Base-by-base conservation (phyloP, 768 basidiomycete genomes). In the Neoboletus magnificus region DNA sequence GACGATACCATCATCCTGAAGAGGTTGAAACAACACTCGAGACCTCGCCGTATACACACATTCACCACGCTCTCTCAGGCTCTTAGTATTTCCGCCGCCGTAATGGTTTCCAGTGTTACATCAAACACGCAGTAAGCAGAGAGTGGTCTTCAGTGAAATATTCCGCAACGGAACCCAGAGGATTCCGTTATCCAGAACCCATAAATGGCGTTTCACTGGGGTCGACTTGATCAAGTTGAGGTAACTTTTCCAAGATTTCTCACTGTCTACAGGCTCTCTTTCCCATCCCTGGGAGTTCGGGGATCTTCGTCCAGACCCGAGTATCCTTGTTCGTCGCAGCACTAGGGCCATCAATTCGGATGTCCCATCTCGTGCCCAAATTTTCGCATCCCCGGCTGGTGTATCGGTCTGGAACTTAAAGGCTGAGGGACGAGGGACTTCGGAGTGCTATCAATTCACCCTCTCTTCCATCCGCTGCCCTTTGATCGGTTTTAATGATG, bases 241-340 rank as follows among this genome's bases (percentile, higher is more conserved):
- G 25, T 35, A 32, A 48, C 7, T 8, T 53, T 43, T 23, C 37
- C 18, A 45, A n/a, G 45, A 33, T 54, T 30, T 16, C 39, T 33
- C 18, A n/a, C 33, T 48, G 23, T 35, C 32, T 6, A 22, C 35
- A 25, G 4, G 25, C 42, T 36, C 3, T 32, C 20, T 33, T 49
- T 54, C 52, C 51, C 59, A 48, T 52, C n/a, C 52, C 30, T 59
- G 57, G 59, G 57, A 59, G 48, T 33, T 27, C 15, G 4, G 13
- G n/a, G 15, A 45, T 15, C 33, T 30, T 37, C 33, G 36, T 36
- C 33, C 29, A 18, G 15, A 29, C 16, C 22, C 15, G 20, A 25
- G 22, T 29, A 27, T 20, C 9, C 13, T 22, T 13, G 25, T 33
- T 16, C 25, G 37, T 41, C 25, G 33, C 20, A 35, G 5, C n/a